Conservation (phyloP, 2,329 filamentous ascomycete species). For the Dothiorella sarmentorum region DNA sequence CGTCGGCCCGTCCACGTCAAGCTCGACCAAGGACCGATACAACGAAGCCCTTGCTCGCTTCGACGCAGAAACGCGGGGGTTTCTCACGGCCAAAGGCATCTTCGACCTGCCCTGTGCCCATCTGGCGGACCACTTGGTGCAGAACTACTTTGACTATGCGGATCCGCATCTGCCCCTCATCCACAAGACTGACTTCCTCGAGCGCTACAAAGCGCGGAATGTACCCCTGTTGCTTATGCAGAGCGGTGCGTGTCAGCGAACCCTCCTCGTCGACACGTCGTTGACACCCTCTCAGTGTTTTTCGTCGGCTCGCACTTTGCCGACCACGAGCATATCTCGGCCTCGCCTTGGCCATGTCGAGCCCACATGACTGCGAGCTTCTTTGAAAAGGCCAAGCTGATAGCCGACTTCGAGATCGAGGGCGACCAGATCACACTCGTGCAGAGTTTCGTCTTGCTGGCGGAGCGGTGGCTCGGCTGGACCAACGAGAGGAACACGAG, state of each 20-base stretch:
- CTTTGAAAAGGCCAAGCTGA: constrained; percentile 3
- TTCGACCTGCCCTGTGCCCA: background rate
- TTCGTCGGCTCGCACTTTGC: constrained; percentile 6
- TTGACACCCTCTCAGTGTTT: background rate
- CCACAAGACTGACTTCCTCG: background rate
- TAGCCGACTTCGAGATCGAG: constrained; percentile 9
- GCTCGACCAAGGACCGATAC: background rate
- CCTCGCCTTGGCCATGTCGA: background rate
- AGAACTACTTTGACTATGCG: background rate
- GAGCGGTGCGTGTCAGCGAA: background rate
- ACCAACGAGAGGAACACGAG: constrained; percentile 9
- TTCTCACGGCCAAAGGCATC: background rate
- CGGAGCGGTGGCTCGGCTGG: constrained; percentile 10
- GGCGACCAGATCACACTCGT: constrained; percentile 1
- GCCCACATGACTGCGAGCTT: background rate
- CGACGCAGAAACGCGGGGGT: background rate
- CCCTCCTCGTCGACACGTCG: too few species aligned
- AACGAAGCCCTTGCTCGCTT: background rate
- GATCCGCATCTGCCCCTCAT: constrained; percentile 3
- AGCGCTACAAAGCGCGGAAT: background rate
- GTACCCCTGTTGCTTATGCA: background rate
- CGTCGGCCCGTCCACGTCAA: background rate
- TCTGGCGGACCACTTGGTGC: background rate
- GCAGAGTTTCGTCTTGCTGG: background rate
- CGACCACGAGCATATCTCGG: background rate